Base-by-base conservation (phyloP, 192 early-diverging fungal species). In the Coemansia sp. region DNA sequence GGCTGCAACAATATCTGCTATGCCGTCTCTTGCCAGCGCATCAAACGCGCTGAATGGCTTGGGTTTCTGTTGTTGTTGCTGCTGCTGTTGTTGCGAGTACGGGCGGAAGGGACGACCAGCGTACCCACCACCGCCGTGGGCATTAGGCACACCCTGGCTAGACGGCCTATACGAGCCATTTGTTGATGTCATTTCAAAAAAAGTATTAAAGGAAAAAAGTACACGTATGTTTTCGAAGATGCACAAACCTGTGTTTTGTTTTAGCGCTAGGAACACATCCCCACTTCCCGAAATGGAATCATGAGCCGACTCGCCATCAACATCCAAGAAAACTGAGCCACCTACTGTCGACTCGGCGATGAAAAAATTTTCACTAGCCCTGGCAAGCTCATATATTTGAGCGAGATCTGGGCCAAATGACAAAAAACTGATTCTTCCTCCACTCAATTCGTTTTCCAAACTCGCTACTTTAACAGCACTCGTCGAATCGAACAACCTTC, bases 291-390 rank as follows among this genome's bases (percentile, higher is more conserved):
- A 42, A 21, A 26, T 43, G n/a, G 46, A 21, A 19, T 49, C 46
- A 23, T 7, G 43, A 64, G 35, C 47, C 49, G 47, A 30, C 64
- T 65, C 44, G 37, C 64, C 6, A 49, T 7, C 19, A 7, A 49
- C 6, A 8, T 17, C 44, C 46, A 49, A 9, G 7, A 50, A 16
- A 53, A 2, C 9, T 58, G 66, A 68, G 66, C 66, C 30, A 30
- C 5, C 17, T 21, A 6, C 13, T 32, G 57, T 7, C 57, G 57
- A 59, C 57, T 59, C 32, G 33, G 33, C 33, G 13, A n/a, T 32
- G 57, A 37, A 53, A 68, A 69, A 53, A 28, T 62, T 62, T 69
- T 69, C 53, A 39, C 37, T 59, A 4, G 39, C 63, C 40, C 42
- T 58, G 57, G 57, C 46, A 50, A 2, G 16, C 49, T 50, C 33